phyloP scores from a whole-genome alignment of 768 basidiomycete genomes.

The Clathrus columnatus region DNA sequence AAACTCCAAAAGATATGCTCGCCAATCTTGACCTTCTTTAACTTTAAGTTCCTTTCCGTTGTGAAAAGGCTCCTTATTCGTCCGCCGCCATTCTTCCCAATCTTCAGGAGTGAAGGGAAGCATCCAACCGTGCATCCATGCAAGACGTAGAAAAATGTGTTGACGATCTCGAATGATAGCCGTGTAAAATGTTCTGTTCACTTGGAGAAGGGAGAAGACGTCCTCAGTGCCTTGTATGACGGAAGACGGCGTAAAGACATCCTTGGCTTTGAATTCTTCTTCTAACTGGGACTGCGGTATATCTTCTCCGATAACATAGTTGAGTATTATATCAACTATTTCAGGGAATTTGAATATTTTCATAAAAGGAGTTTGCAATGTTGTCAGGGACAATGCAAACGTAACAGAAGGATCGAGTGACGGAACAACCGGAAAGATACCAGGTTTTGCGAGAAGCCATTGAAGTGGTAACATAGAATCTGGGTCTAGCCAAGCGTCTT shows the following conservation, averaged over 20 bases:
- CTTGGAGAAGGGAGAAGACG: conserved; percentile 11
- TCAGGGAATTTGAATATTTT: background rate
- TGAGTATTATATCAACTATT: conserved; percentile 10
- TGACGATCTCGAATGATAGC: conserved; percentile 9
- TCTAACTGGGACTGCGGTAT: conserved; percentile 2
- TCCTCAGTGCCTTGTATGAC: conserved; percentile 9
- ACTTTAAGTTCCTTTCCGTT: background rate
- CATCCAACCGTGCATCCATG: conserved; percentile 14
- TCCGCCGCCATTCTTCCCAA: conserved; percentile 13
- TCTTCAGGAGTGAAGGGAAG: conserved; percentile 12
- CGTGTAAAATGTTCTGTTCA: conserved; percentile 10
- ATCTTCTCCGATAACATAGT: background rate
- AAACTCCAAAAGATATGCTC: conserved; percentile 11
- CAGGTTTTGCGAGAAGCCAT: background rate
- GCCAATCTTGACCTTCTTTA: conserved; percentile 13
- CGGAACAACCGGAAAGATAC: background rate
- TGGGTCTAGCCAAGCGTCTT: background rate
- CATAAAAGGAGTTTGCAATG: background rate
- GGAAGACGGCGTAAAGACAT: conserved; percentile 4
- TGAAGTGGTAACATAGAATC: background rate
- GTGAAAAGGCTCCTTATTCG: background rate
- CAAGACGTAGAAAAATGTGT: conserved; percentile 13
- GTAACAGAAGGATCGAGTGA: background rate
- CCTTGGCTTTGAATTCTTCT: background rate
- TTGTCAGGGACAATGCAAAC: background rate